Percentiles rank a stretch among this genome's conserved stretches.
These are phyloP conservation scores for Lactarius psammicola DNA, from an alignment of 768 basidiomycete species.

Conservation along the genomic window DNA sequence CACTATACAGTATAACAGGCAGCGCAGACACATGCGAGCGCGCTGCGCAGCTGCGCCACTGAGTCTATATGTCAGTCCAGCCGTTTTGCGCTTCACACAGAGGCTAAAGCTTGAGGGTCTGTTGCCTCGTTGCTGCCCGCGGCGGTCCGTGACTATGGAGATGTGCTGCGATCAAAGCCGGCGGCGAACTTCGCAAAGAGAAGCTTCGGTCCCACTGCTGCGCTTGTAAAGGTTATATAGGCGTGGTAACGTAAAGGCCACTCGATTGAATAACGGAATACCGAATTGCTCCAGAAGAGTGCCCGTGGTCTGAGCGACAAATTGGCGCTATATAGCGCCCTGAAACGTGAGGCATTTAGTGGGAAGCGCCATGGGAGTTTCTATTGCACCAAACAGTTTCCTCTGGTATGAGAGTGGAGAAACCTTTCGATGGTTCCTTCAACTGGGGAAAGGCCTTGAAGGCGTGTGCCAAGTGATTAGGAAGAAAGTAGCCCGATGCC, in stretches of 20 bases:
- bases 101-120: background rate
- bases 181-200: background rate
- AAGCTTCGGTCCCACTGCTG: no score
- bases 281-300: background rate
- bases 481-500: background rate
- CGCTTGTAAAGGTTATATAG: background rate
- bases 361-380: no score
- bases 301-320: background rate
- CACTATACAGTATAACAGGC: background rate
- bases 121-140: background rate
- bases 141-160: background rate
- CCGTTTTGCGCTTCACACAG: background rate
- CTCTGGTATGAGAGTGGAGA: background rate
- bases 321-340: background rate
- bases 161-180: background rate
- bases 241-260: background rate
- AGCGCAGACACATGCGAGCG: background rate
- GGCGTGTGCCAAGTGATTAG: background rate
- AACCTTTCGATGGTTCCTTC: background rate
- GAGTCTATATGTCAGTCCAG: background rate
- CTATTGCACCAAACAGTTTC: background rate
- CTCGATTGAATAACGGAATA: background rate
- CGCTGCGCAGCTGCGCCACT: background rate
- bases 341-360: no score
- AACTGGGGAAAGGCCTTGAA: conserved; percentile 1